Base-by-base conservation (phyloP, 148 eudicot genomes). In the Cornus kousa region DNA sequence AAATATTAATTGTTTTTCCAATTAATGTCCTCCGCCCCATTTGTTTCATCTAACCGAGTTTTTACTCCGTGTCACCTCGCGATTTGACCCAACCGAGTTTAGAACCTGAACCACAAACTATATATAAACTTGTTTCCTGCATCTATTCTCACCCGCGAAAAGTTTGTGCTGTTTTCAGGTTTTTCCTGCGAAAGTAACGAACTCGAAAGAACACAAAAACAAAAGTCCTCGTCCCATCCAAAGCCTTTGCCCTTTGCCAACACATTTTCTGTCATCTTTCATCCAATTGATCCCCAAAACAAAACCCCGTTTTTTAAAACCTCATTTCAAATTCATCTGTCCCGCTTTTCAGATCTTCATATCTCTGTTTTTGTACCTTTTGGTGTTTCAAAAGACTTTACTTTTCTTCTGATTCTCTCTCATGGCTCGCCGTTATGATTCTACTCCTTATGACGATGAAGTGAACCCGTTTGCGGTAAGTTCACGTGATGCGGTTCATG, bases 401-500 rank as follows among this genome's bases (percentile, higher is more conserved):
- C 19, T 43, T 4, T 43, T 0, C 48, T 24, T 76, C 43, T 76
- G 65, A 22, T 53, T 55, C 68, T 13, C 22, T 69, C 14, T 55
- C 68, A 87, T 87, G 90, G 90, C 86, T 32, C 73, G 87, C 62
- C 78, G 84, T 77, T 77, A 81, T 79, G 89, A 91, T 78, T 65
- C 88, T 23, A 90, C 87, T 77, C 90, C 90, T n/a, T 89, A 87
- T 33, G 88, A 74, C 7, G 94, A 90, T 19, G 90, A 92, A 79
- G 83, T 87, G 67, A 92, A 92, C 70, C 97, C 97, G 32, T 92
- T 92, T 59, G 84, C 97, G 75, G 97, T 92, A 77, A 83, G 76
- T 78, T 74, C 46, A 9, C 7, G 32, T 31, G 40, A 48, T 77
- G 46, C 60, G 10, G 17, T n/a, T 28, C 37, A 22, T 39, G 24